Evolutionary conservation across 306 rosid species (phyloP), one percentile per base, ranked within the genome.

Genomic region (Cicer bijugum): DNA sequence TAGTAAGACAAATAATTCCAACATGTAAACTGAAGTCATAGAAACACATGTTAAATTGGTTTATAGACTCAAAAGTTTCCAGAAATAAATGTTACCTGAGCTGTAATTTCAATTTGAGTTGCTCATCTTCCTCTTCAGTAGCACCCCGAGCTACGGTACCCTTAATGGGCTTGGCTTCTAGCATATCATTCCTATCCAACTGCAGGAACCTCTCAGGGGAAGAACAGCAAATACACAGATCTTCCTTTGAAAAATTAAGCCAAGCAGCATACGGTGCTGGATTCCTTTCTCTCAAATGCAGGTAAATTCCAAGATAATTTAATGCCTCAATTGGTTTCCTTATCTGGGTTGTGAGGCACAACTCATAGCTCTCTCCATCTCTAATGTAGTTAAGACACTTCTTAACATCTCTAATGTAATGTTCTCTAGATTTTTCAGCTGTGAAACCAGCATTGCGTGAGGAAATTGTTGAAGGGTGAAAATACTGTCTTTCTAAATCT

Each of bases 211-310:
- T 84, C 89, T 95, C 99, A 4, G 99, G 99, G 20, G 97, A 95
- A 74, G 99, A 95, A 79, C 96, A 91, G 80, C 99, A 95, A 53
- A 95, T 84, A 60, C 82, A 78, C 44, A 91, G 79, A 61, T 87
- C 81, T 78, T 90, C 97, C 56, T 83, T 90, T 2, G 97, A 77
- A 85, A 95, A 91, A 83, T 88, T 90, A 61, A 95, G 92, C 99
- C 96, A 95, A 37, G 99, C 97, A 75, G 99, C 96, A 81, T 95
- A 95, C 16, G 99, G 99, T 58, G 97, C 96, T 8, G 99, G 99
- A 60, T 91, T 95, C 80, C 81, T 95, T 71, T 90, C 96, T 83
- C 99, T 88, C 69, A 95, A 84, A 80, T 83, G 86, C 47, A 95
- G 89, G 79, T 95, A 95, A 72, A 95, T 89, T 78, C 82, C 92